Base-by-base conservation (phyloP, 2,329 filamentous ascomycete species). In the Fusarium domesticum region DNA sequence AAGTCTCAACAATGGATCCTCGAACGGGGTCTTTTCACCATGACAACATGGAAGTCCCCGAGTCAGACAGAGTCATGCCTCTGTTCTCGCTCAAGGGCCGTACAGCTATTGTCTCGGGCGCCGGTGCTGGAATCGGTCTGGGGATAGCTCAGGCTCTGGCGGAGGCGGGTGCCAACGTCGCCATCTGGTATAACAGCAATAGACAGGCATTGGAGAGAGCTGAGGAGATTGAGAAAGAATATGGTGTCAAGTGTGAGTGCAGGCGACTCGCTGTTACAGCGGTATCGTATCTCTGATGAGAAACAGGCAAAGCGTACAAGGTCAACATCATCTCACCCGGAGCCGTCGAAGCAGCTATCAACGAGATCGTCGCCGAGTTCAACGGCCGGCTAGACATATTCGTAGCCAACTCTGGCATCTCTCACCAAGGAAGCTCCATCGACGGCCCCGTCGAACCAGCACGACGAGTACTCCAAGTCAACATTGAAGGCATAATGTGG, bases 401-500 rank as follows among this genome's bases (percentile, higher is more conserved):
- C 58, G 80, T 91, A 35, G 87, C 87, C 56, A 92, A 93, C 62
- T 83, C 84, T 12, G 87, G 87, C 39, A 83, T 90, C 41, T 76
- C 83, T 1, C 91, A 85, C 85, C 83, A 77, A 2, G 74, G 87
- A 47, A 84, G 84, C 0, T 81, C 85, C 62, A 72, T 88, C 28
- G 82, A 87, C 49, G 84, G 82, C 18, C 70, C 78, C 5, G 61
- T 83, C 15, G 76, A 81, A 15, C 78, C 81, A 57, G 87, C 87
- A 69, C 75, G 75, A 38, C 77, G 81, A 48, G 84, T 92, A 31
- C 74, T 89, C 54, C 70, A 74, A 36, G 84, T 85, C 38, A 87
- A 93, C 64, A 68, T 92, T 12, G 85, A 89, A 64, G 84, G 85
- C 39, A 85, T 85, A 31, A 89, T 86, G 69, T 92, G 87, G 75